Evolutionary conservation across 169 alveolate genomes (phyloP), one percentile per base, ranked within the genome.

Genomic region (Plasmodium chabaudi): DNA sequence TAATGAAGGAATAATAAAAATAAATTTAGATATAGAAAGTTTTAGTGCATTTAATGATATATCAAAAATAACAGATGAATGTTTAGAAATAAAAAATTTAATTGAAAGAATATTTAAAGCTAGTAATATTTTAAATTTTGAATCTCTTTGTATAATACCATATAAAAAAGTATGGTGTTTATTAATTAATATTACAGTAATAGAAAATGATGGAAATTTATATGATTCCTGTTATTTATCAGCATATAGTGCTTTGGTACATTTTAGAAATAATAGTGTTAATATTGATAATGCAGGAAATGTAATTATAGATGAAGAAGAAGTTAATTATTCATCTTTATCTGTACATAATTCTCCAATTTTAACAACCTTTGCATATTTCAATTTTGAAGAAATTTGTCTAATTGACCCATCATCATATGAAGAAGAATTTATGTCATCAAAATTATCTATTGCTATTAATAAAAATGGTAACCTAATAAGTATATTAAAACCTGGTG

Each of bases 361-460:
- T 23, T 47, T 75, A 17, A 75, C 88, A 19, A 75, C 88, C 12
- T 75, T 75, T 75, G 88, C 88, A n/a, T 75, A 61, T 55, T 75
- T 61, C 13, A 64, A 63, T 47, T 61, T 39, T 61, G 75, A 75
- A 46, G 88, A 63, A 13, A 21, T 75, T n/a, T 75, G 88, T 42
- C 34, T 75, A 19, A 49, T 75, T 19, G 88, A 75, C 15, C 88
- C 88, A 6, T 63, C 77, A 6, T 27, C 61, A 63, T 17, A 75
- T 39, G 88, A 75, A 75, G 88, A 75, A 47, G 88, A 75, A 63
- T 75, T 75, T 27, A 75, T 75, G 88, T 75, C 88, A 1, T 61
- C 88, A 17, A 75, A 63, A 56, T 47, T 75, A 25, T 75, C 88
- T 44, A 64, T 75, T 27, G 88, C 88, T 34, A 27, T 75, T 21